These are phyloP conservation scores for Synchytrium microbalum DNA, from an alignment of 371 early-diverging fungal genomes.

Conservation along the genomic window DNA sequence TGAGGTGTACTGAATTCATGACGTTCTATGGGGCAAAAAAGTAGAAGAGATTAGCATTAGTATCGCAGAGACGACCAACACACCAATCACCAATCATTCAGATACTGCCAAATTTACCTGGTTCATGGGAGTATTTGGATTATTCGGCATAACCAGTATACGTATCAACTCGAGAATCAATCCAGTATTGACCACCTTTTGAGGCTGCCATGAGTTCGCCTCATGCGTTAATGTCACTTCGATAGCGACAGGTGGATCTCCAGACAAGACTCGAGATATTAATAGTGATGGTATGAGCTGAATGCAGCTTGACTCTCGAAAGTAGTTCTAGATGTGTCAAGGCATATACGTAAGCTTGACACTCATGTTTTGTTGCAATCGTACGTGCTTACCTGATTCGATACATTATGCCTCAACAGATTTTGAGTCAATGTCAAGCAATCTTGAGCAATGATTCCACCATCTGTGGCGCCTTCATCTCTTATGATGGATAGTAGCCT, in stretches of 20 bases:
- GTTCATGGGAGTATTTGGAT: constrained; percentile 74
- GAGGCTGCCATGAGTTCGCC: constrained; percentile 46
- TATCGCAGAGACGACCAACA: neutral
- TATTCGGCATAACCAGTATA: constrained; percentile 81
- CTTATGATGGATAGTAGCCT: constrained; percentile 71
- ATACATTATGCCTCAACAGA: constrained; percentile 83
- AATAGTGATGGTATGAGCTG: constrained; percentile 58
- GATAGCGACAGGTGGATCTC: constrained; percentile 12
- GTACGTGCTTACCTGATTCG: constrained; percentile 72
- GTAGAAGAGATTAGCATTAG: no score
- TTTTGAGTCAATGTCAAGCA: constrained; percentile 87
- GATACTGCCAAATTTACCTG: constrained; percentile 42
- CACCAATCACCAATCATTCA: neutral
- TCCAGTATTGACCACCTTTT: constrained; percentile 76
- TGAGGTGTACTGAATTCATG: constrained; percentile 61
- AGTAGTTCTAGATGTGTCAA: constrained; percentile 59
- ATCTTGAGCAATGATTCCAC: constrained; percentile 93
- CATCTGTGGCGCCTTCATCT: constrained; percentile 88
- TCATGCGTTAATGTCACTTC: constrained; percentile 29
- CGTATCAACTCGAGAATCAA: constrained; percentile 75
- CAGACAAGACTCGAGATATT: constrained; percentile 11
- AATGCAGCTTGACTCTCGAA: constrained; percentile 91
- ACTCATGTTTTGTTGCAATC: neutral
- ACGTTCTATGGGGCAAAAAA: constrained; percentile 37
- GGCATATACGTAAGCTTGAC: neutral